Base-by-base conservation (phyloP, 345 rosid species). In the Dipteronia dyeriana region DNA sequence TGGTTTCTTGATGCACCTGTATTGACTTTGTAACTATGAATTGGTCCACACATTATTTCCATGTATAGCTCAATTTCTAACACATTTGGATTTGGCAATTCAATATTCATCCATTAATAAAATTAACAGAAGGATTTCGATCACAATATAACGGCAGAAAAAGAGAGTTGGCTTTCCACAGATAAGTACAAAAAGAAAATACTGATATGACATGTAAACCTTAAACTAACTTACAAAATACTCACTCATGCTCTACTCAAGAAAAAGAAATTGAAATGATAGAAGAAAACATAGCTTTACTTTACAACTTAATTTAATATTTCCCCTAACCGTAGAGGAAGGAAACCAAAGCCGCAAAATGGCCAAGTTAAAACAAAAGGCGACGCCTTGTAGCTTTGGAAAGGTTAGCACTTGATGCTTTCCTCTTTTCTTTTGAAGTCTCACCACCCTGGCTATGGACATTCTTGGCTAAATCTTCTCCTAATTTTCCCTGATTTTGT, bases 301-400 rank as follows among this genome's bases (percentile, higher is more conserved):
- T 69, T 81, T 63, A 70, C 76, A 80, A 19, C 26, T 47, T 71
- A 71, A 75, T 68, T 62, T 47, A 75, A 23, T 26, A 19, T 38
- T 60, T 60, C 39, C 47, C 11, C 57, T 11, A 29, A 65, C 39
- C 51, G 19, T 51, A 77, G 45, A 17, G 23, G 75, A 45, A 68
- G 34, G 20, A 66, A 56, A 34, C 51, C 49, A 66, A 64, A 49
- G 31, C 9, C 68, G 49, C 75, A 60, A 41, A 80, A 9, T 45
- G 13, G 49, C 71, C 83, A 80, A 87, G 70, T 81, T 84, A 78
- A 91, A 59, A 90, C 83, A 90, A 81, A 66, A 91, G 91, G 78
- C 89, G 85, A 26, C 92, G 94, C 83, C 97, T 87, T 38, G 74
- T 92, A 74, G 98, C 87, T 85, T 92, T 94, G 64, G 97, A 75